phyloP scores from a whole-genome alignment of 2,329 filamentous ascomycete species.

The Ophiocordyceps unilateralis region DNA sequence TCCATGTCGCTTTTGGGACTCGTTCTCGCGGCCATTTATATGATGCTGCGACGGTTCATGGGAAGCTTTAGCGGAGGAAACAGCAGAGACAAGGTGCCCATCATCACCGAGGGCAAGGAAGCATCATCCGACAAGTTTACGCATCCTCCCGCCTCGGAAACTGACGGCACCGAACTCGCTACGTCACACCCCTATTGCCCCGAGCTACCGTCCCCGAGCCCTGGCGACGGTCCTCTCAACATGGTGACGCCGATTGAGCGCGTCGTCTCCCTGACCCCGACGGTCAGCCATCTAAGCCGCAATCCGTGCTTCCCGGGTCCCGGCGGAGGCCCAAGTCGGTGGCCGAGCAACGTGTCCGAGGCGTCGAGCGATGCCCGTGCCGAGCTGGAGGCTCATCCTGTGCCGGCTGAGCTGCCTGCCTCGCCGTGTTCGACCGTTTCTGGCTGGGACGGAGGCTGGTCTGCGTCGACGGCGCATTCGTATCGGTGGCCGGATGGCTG shows the following conservation, averaged over 20 bases:
- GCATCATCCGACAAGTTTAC: background rate
- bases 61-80: too few relatives aligned
- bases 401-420: background rate
- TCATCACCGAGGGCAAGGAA: background rate
- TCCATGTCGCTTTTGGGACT: constrained; percentile 28
- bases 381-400: background rate
- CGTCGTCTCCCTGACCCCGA: constrained; percentile 5
- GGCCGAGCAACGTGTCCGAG: constrained; percentile 26
- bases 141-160: background rate
- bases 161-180: background rate
- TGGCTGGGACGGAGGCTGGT: background rate
- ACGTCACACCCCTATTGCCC: too few relatives aligned
- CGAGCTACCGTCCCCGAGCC: background rate
- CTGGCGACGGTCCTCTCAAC: background rate
- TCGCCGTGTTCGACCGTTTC: background rate
- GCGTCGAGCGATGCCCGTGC: constrained; percentile 12
- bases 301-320: constrained; percentile 21
- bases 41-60: constrained; percentile 32
- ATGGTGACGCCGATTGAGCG: background rate
- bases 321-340: too few relatives aligned
- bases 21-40: constrained; percentile 26
- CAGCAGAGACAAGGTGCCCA: background rate
- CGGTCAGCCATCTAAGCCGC: constrained; percentile 13
- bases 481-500: background rate
- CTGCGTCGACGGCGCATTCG: background rate